Evolutionary conservation across 129 eudicot species (phyloP).

Genomic region (Dittrichia graveolens): DNA sequence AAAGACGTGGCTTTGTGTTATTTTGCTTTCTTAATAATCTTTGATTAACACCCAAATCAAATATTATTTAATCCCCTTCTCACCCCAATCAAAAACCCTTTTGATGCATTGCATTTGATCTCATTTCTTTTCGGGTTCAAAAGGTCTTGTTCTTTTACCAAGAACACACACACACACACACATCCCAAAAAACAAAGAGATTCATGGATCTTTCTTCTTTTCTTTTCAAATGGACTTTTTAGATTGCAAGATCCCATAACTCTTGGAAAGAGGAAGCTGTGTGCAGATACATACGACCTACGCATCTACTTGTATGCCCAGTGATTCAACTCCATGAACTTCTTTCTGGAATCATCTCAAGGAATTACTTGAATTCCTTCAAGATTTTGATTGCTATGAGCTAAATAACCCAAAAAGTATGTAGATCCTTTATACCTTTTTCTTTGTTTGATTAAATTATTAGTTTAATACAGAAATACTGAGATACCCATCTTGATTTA

Average conservation of each 20-base stretch:
- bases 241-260: slow-evolving; percentile 47
- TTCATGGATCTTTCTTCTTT: slow-evolving; percentile 35
- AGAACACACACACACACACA: neutral
- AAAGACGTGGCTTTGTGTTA: slow-evolving; percentile 44
- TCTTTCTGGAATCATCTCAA: slow-evolving; percentile 49
- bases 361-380: slow-evolving; percentile 48
- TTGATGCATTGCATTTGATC: slow-evolving; percentile 55
- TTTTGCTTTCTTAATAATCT: slow-evolving; percentile 38
- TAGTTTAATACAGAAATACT: neutral
- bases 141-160: slow-evolving; percentile 37
- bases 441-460: slow-evolving; percentile 18
- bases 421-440: slow-evolving; percentile 22
- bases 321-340: slow-evolving; percentile 50
- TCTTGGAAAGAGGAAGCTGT: slow-evolving; percentile 35
- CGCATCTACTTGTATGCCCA: neutral
- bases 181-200: slow-evolving; percentile 6
- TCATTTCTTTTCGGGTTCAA: slow-evolving; percentile 41
- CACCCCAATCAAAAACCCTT: slow-evolving; percentile 11
- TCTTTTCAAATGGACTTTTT: slow-evolving; percentile 44
- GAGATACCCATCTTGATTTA: slow-evolving; percentile 8
- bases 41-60: slow-evolving; percentile 27
- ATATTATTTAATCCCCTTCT: slow-evolving; percentile 17
- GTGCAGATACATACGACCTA: neutral
- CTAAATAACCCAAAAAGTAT: slow-evolving; percentile 11
- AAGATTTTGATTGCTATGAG: slow-evolving; percentile 26